Conservation (phyloP, 208 protist species). For the Leishmania aethiopica region DNA sequence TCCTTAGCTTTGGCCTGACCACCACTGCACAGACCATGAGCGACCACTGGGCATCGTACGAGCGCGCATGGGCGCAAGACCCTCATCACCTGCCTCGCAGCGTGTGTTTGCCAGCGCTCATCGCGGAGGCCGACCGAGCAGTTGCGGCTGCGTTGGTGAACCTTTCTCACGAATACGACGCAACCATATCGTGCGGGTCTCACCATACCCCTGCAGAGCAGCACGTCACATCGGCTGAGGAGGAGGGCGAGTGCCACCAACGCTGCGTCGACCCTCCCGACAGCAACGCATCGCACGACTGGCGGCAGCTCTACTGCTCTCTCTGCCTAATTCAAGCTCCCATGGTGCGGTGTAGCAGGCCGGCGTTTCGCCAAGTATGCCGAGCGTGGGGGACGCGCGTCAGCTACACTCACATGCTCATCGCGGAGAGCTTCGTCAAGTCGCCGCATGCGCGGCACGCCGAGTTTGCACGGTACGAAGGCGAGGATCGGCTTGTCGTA, state of each 20-base stretch:
- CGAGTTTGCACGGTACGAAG: slow-evolving; percentile 77
- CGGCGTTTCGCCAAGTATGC: slow-evolving; percentile 81
- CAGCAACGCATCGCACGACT: slow-evolving; percentile 5
- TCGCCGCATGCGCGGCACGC: slow-evolving; percentile 72
- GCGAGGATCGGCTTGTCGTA: slow-evolving; percentile 75
- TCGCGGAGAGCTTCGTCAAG: slow-evolving; percentile 80
- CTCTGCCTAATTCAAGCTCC: slow-evolving; percentile 82
- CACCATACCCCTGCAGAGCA: not conserved
- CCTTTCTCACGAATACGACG: slow-evolving; percentile 22
- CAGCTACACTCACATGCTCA: slow-evolving; percentile 93
- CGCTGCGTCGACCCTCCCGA: not conserved
- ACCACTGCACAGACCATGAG: not conserved
- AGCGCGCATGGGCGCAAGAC: slow-evolving; percentile 20
- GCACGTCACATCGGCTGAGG: not conserved
- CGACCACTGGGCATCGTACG: slow-evolving; percentile 17
- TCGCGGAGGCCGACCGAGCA: slow-evolving; percentile 20
- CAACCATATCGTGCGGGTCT: not conserved
- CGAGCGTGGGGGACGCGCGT: slow-evolving; percentile 76
- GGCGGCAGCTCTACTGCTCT: slow-evolving; percentile 35
- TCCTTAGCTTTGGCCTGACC: not conserved
- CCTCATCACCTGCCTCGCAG: slow-evolving; percentile 2
- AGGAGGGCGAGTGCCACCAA: not conserved
- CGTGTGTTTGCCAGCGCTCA: slow-evolving; percentile 12
- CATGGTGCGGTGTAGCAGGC: slow-evolving; percentile 94
- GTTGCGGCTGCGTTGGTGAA: slow-evolving; percentile 8